Evolutionary conservation across 345 rosid genomes (phyloP), one percentile per base, ranked within the genome.

Genomic region (Rhodamnia argentea): DNA sequence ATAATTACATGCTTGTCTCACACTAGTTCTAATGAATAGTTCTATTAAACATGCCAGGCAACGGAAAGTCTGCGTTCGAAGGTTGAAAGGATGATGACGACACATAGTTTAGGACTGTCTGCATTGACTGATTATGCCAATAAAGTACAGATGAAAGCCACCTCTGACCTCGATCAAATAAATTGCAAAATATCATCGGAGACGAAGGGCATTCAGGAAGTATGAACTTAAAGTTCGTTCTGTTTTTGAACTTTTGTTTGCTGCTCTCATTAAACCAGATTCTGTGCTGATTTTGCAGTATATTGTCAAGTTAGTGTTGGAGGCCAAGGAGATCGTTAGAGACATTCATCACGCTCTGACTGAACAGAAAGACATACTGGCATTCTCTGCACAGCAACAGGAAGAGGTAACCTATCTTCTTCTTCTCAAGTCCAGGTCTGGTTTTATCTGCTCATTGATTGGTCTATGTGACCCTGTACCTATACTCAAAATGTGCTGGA

Each of bases 341-440:
- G 94, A 91, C 85, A 91, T 95, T 60, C 90, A 91, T 86, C 86
- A 89, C 85, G 92, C 93, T 86, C 95, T 97, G 42, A 81, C 82
- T 60, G 97, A 91, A 70, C 99, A 96, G 85, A 93, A 92, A 85
- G 90, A 94, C 82, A 84, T 94, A 52, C 55, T 95, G 86, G 92
- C 90, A 84, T 90, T 93, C 78, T 91, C 96, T 54, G 86, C 94
- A 75, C 91, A 83, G 87, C 95, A 93, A 88, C 94, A 94, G 87
- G 94, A 96, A 86, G 94, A 94, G 93, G 99, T 94, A 84, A 8
- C 27, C 16, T 84, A 32, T 83, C 20, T 60, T 55, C 10, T 53
- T 37, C 90, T 56, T 23, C 20, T 87, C 51, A 27, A 40, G 42
- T 84, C 7, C 0, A 47, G 47, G 47, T 37, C 47, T 7, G 6